These are phyloP conservation scores for Rhizopus sp. DNA, from an alignment of 371 early-diverging fungal species.

Conservation along the genomic window DNA sequence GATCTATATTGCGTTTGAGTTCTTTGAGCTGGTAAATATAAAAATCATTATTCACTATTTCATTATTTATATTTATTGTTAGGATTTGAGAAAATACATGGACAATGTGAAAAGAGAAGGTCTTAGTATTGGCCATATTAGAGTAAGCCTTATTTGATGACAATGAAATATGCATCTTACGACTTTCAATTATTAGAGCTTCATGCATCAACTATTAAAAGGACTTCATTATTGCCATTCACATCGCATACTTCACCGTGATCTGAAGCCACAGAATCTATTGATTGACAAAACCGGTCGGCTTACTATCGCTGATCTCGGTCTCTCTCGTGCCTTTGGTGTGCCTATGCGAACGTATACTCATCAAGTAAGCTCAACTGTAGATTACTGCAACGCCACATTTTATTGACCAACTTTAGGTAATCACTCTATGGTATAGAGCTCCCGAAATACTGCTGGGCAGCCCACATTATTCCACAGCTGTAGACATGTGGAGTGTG, in stretches of 20 bases:
- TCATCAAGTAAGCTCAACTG: slow-evolving; percentile 69
- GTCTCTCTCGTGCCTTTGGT: slow-evolving; percentile 89
- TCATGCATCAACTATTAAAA: slow-evolving; percentile 83
- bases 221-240: slow-evolving; percentile 89
- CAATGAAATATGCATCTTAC: neutral
- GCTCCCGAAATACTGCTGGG: slow-evolving; percentile 97
- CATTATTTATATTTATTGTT: neutral
- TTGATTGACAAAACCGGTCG: slow-evolving; percentile 88
- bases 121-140: slow-evolving; percentile 66
- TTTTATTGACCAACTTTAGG: slow-evolving; percentile 34
- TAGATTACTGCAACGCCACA: neutral
- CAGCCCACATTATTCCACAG: slow-evolving; percentile 84
- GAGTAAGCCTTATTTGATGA: slow-evolving; percentile 43
- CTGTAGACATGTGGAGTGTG: slow-evolving; percentile 98
- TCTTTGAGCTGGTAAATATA: slow-evolving; percentile 70
- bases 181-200: slow-evolving; percentile 68
- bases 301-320: slow-evolving; percentile 96
- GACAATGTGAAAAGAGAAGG: slow-evolving; percentile 66
- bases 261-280: slow-evolving; percentile 92
- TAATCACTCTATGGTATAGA: slow-evolving; percentile 98
- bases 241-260: slow-evolving; percentile 89
- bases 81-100: slow-evolving; percentile 96
- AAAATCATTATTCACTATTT: neutral
- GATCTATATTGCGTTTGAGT: slow-evolving; percentile 98
- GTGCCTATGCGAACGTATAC: slow-evolving; percentile 93